These are phyloP conservation scores for Moniliella sp. DNA, from an alignment of 1,284 basidiomycete species.

Conservation along the genomic window DNA sequence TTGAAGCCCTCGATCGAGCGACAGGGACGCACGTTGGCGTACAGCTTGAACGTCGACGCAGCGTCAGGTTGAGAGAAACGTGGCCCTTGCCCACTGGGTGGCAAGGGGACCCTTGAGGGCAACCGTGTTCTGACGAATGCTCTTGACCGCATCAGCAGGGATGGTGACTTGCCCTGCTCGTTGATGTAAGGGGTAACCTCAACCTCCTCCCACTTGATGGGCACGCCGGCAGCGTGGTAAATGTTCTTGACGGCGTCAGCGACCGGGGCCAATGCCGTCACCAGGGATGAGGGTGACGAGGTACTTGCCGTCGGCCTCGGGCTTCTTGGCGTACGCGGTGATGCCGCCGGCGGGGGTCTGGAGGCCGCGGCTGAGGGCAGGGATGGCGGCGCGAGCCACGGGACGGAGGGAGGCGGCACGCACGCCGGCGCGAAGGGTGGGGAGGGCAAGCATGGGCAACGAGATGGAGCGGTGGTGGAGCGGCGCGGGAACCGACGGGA, in stretches of 20 bases:
- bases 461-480: no score
- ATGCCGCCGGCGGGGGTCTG: no score
- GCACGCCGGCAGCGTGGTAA: slow-evolving; percentile 52
- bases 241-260: slow-evolving; percentile 85
- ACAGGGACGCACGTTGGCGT: slow-evolving; percentile 94
- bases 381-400: no score
- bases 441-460: no score
- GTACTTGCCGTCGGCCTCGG: slow-evolving; percentile 52
- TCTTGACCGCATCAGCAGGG: slow-evolving; percentile 69
- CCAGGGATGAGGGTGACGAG: slow-evolving; percentile 76
- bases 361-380: neutral
- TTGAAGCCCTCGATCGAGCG: slow-evolving; percentile 87
- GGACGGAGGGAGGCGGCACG: no score
- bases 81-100: slow-evolving; percentile 82
- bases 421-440: no score
- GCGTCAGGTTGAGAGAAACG: slow-evolving; percentile 87
- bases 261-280: slow-evolving; percentile 93
- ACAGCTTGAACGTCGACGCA: slow-evolving; percentile 93
- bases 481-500: no score
- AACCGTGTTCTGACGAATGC: slow-evolving; percentile 88
- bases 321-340: slow-evolving; percentile 27
- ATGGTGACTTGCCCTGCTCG: slow-evolving; percentile 84
- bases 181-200: slow-evolving; percentile 73
- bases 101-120: slow-evolving; percentile 55
- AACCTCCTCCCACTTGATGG: slow-evolving; percentile 72